Evolutionary conservation across 2,329 filamentous ascomycete species (phyloP).

Genomic region (Colletotrichum sp.): DNA sequence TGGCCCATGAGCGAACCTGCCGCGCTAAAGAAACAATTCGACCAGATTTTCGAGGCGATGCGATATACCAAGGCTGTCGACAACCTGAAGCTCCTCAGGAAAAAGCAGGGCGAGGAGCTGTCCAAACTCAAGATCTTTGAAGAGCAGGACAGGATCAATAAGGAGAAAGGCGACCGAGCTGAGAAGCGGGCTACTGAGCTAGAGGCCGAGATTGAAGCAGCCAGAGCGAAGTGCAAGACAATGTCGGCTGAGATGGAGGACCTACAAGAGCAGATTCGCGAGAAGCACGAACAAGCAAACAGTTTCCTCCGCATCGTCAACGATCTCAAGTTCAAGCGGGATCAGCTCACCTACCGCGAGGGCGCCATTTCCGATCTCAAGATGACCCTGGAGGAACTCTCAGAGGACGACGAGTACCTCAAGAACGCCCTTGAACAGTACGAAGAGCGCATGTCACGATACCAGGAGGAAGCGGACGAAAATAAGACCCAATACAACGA

Average conservation of each 20-base stretch:
- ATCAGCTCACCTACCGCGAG: conserved; percentile 74
- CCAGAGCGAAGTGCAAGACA: conserved; percentile 62
- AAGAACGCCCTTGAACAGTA: conserved; percentile 77
- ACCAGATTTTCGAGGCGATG: conserved; percentile 95
- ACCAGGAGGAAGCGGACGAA: conserved; percentile 66
- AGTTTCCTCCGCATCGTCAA: conserved; percentile 78
- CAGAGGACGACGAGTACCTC: conserved; percentile 79
- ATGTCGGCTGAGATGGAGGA: conserved; percentile 67
- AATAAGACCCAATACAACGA: conserved; percentile 70
- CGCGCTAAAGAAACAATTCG: conserved; percentile 89
- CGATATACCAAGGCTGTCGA: conserved; percentile 98
- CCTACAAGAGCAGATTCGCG: conserved; percentile 60
- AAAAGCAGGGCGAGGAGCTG: conserved; percentile 81
- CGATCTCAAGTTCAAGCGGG: conserved; percentile 76
- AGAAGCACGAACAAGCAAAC: conserved; percentile 75
- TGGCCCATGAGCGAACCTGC: conserved; percentile 94
- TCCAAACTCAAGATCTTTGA: conserved; percentile 76
- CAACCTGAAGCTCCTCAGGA: conserved; percentile 86
- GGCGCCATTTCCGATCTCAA: conserved; percentile 74
- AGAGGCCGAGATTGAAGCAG: conserved; percentile 67
- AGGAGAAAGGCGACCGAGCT: conserved; percentile 79
- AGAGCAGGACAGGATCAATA: conserved; percentile 79
- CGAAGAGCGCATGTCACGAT: conserved; percentile 72
- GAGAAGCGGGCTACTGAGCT: conserved; percentile 70
- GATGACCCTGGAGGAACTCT: conserved; percentile 75